Percentiles rank a stretch among this genome's conserved stretches.
Conservation (phyloP, 2,329 filamentous ascomycete species). For the Blastomyces gilchristii region DNA sequence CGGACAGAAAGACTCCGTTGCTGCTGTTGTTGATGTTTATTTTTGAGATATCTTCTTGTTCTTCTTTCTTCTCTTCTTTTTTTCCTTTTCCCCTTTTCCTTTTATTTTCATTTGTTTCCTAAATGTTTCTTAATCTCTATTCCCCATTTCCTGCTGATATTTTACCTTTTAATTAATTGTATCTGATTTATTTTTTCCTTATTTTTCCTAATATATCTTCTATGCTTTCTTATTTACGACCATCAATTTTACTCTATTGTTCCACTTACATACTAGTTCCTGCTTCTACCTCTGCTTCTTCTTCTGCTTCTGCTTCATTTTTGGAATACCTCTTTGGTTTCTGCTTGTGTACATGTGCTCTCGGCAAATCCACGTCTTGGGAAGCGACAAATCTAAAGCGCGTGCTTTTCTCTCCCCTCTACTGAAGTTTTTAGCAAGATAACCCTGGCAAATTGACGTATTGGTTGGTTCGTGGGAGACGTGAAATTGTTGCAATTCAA, state of each 20-base stretch:
- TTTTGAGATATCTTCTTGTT: constrained; percentile 9
- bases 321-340: background rate
- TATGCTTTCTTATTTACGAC: no score
- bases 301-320: background rate
- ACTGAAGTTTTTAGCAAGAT: no score
- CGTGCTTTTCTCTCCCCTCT: background rate
- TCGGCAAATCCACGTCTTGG: background rate
- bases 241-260: no score
- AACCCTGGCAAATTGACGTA: no score
- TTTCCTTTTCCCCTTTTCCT: background rate
- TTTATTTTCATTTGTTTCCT: background rate
- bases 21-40: background rate
- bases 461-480: no score
- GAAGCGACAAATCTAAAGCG: background rate
- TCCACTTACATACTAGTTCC: no score
- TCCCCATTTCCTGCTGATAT: background rate
- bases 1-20: background rate
- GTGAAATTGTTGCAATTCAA: no score
- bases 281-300: background rate
- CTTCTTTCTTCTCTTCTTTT: background rate
- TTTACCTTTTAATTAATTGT: background rate
- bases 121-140: background rate
- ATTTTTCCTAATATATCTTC: no score
- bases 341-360: background rate
- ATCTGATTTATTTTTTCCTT: background rate